Base-by-base conservation (phyloP, 2,329 filamentous ascomycete genomes). In the Colletotrichum sp. region DNA sequence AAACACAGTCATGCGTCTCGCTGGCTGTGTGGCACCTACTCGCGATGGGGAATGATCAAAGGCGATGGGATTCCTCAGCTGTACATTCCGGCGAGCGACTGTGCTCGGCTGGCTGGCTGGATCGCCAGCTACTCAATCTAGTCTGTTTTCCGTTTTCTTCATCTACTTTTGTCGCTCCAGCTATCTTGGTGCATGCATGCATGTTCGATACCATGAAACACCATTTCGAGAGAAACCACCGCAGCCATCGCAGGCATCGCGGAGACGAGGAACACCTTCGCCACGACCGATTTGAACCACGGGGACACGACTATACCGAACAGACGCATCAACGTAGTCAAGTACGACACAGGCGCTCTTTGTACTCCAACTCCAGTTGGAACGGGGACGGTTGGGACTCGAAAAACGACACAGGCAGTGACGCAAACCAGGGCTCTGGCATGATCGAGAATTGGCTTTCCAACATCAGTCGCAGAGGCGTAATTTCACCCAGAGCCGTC, bases 371-470 rank as follows among this genome's bases (percentile, higher is more conserved):
- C 6, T 9, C 62, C 30, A 34, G 44, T 21, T 52, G 44, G 18
- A 32, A 30, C 30, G 18, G 8, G 59, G 30, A 36, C 12, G 44
- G 12, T 34, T 63, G 59, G 59, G 30, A 32, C 59, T 34, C 59
- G 12, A 34, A n/a, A n/a, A 63, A n/a, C 16, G 21, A 64, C 62
- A 21, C 62, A 44, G 10, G 10, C 21, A 39, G 44, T 26, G 36
- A 63, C 16, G 18, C 16, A 28, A 64, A 44, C 21, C 44, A 59
- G 3, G 24, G 28, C 26, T 16, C 26, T 21, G 49, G 52, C 10
- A 15, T 75, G 16, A 68, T 77, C 32, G 66, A 77, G 52, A 62
- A 55, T 26, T 77, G 75, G 75, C 75, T 77, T 32, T 30, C 36
- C 36, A 52, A 69, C 18, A 28, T 74, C n/a, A 75, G 66, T 57